These are phyloP conservation scores for Cryphonectria parasitica DNA, from an alignment of 2,329 filamentous ascomycete species.

Conservation along the genomic window DNA sequence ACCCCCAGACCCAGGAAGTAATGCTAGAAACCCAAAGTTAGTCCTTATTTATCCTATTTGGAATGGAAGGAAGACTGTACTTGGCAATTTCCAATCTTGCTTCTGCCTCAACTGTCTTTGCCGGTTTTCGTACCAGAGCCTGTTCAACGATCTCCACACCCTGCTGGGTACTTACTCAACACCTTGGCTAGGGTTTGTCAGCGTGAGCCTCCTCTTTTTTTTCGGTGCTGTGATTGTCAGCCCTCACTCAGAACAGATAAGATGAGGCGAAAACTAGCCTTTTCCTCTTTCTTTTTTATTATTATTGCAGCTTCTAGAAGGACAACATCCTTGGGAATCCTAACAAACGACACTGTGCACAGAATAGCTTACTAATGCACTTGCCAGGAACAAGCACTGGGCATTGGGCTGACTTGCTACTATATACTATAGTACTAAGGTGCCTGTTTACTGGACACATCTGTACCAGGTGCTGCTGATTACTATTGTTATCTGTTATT, in stretches of 20 bases:
- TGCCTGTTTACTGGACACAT: background rate
- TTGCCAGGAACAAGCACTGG: background rate
- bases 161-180: too few relatives aligned
- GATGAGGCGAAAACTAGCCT: background rate
- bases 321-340: background rate
- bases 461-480: background rate
- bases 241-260: background rate
- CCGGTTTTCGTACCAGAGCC: background rate
- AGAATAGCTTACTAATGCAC: background rate
- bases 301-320: background rate
- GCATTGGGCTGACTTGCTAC: background rate
- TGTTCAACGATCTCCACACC: too few relatives aligned
- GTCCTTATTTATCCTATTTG: background rate
- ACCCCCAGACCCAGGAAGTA: background rate
- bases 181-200: background rate
- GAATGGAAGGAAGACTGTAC: background rate
- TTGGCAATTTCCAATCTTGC: background rate
- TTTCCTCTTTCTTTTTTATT: background rate
- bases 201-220: background rate
- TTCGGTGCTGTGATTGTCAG: background rate
- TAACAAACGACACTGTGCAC: background rate
- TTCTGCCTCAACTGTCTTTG: background rate
- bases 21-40: background rate
- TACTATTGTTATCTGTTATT: too few relatives aligned
- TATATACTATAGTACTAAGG: background rate